A percentile compares a stretch with the other conserved stretches of the same genome.
phyloP scores from a whole-genome alignment of 1,284 basidiomycete genomes.

The Leccinum variabile region DNA sequence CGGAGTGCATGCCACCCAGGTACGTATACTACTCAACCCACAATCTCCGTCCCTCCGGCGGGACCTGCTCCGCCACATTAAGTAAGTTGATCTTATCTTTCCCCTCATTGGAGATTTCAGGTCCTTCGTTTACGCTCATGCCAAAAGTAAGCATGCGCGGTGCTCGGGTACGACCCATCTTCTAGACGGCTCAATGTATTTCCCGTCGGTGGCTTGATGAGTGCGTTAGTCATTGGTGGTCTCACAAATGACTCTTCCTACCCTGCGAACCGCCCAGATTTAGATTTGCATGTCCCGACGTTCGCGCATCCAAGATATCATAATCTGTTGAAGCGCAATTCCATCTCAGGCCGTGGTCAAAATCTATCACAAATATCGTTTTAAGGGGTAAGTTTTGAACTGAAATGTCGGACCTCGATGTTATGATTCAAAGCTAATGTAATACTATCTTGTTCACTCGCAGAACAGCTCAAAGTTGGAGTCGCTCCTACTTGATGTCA shows the following conservation, averaged over 20 bases:
- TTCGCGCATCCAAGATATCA: not conserved
- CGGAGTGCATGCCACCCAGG: not conserved
- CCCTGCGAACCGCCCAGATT: not conserved
- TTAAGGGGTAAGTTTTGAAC: not conserved
- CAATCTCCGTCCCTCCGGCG: not conserved
- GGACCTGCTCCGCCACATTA: not conserved
- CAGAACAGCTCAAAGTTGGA: not conserved
- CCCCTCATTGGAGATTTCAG: not conserved
- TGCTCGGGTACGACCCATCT: not conserved
- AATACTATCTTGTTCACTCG: not conserved
- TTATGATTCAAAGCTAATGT: not conserved
- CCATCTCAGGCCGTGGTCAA: not conserved
- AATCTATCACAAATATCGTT: not conserved
- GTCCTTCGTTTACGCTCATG: not conserved
- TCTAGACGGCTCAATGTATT: not conserved
- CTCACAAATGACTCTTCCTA: not conserved
- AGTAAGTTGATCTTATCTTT: not conserved
- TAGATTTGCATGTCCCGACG: not conserved
- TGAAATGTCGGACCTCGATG: not conserved
- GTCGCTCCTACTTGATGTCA: not conserved
- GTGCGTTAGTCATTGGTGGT: not conserved
- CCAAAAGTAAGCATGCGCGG: not conserved
- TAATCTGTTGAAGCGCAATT: not conserved
- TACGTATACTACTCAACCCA: not conserved
- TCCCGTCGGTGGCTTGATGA: not conserved